Conservation (phyloP, 805 yeast species). For the Aciculoconidium aculeatum region DNA sequence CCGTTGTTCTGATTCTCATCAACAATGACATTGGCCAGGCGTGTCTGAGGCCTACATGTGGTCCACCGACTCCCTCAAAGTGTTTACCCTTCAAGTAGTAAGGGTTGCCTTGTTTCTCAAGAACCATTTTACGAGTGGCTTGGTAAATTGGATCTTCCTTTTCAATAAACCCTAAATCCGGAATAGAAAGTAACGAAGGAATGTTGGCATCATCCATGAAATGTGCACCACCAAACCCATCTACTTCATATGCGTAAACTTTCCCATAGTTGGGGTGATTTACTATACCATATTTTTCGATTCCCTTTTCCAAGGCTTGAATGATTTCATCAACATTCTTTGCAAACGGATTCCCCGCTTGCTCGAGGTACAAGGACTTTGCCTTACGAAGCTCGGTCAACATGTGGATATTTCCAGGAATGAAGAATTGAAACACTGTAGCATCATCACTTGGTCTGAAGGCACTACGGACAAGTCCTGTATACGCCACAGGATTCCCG, state of each 20-base stretch:
- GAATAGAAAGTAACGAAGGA: constrained; percentile 75
- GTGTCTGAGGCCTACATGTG: constrained; percentile 72
- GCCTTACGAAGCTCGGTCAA: constrained; percentile 12
- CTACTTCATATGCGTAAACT: constrained; percentile 85
- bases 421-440: constrained; percentile 68
- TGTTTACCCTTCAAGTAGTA: constrained; percentile 58
- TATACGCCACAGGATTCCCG: constrained; percentile 76
- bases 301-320: constrained; percentile 44
- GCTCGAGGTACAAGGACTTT: constrained; percentile 1
- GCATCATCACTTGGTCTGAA: constrained; percentile 90
- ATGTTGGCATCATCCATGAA: constrained; percentile 90
- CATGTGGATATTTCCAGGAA: constrained; percentile 78
- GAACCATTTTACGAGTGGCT: constrained; percentile 73
- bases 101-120: constrained; percentile 69
- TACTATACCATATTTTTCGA: constrained; percentile 58
- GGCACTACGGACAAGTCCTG: constrained; percentile 74
- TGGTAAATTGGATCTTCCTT: constrained; percentile 55
- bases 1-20: constrained; percentile 66
- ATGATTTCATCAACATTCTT: constrained; percentile 32
- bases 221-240: constrained; percentile 70
- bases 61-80: constrained; percentile 84
- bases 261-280: constrained; percentile 64
- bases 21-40: constrained; percentile 94
- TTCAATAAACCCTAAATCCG: constrained; percentile 64
- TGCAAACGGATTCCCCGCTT: constrained; percentile 6